Base-by-base conservation (phyloP, 768 basidiomycete genomes). In the Leccinum incarnatum region DNA sequence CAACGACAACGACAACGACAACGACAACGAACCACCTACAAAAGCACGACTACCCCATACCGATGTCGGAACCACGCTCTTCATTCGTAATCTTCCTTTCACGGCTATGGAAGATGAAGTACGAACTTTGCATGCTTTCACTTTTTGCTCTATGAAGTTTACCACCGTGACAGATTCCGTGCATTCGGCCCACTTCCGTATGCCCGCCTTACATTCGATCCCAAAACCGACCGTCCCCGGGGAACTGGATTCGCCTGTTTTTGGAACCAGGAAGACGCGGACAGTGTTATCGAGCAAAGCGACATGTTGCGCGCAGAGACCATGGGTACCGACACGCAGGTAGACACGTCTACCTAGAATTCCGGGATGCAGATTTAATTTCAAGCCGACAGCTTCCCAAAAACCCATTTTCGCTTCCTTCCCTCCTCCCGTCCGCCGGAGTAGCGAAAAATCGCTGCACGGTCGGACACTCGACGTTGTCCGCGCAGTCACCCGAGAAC, bases 211-310 rank as follows among this genome's bases (percentile, higher is more conserved):
- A 90, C 95, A 0, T 77, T 94, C 73, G 97, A 98, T 64, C 79
- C 77, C 7, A 84, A 79, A 2, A 93, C 88, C 1, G 92, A 88
- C 17, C 87, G 95, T 49, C 94, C 96, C 23, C 82, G 94, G 49
- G 97, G 97, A 27, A 95, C 95, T 6, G 97, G 95, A 3, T 99
- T 99, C 69, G 94, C 88, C 2, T 98, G 95, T 71, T 98, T 96
- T 75, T 98, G 96, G 95, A 93, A 95, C 57, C 85, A 82, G 60
- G 90, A 86, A 62, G 90, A 95, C 62, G 95, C 95, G 15, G 88
- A 95, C 67, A 86, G 85, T 59, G 93, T 86, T 8, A 80, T 98
- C 23, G 79, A 86, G 55, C 91, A 95, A 68, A 89, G 93, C 59
- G 86, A 91, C 25, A 76, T 87, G 5, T 74, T 93, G 5, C 83